Conservation (phyloP, 345 rosid genomes). For the Triadica sebifera region DNA sequence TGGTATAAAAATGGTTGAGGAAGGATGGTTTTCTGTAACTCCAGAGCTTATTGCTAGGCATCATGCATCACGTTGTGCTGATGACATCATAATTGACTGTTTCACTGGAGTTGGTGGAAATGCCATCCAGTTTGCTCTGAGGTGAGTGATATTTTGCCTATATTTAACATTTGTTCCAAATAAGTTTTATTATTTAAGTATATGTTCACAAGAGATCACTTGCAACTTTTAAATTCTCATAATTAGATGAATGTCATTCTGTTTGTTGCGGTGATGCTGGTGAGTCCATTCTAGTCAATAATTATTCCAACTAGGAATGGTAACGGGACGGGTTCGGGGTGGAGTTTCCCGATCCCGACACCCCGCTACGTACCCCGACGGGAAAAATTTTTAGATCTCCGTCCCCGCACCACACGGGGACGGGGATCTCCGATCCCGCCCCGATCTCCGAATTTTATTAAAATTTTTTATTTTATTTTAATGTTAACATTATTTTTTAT, state of each 20-base stretch:
- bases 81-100: conserved; percentile 64
- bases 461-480: no score
- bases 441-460: no score
- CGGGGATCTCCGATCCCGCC: no score
- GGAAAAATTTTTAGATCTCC: no score
- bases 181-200: neutral
- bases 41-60: conserved; percentile 85
- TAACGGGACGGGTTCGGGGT: no score
- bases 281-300: neutral
- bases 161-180: conserved; percentile 1
- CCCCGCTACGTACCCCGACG: no score
- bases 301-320: neutral
- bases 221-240: neutral
- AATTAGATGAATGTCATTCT: neutral
- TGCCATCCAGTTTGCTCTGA: conserved; percentile 78
- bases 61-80: conserved; percentile 68
- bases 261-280: neutral
- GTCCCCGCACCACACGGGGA: no score
- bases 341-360: no score
- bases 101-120: conserved; percentile 97
- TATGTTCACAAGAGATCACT: neutral
- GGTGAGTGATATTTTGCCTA: conserved; percentile 36
- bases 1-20: conserved; percentile 90
- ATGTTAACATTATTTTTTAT: no score
- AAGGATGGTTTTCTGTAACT: conserved; percentile 99